Evolutionary conservation across 352 stramenopile genomes (phyloP).

Genomic region (Globisporangium acanthophoron): DNA sequence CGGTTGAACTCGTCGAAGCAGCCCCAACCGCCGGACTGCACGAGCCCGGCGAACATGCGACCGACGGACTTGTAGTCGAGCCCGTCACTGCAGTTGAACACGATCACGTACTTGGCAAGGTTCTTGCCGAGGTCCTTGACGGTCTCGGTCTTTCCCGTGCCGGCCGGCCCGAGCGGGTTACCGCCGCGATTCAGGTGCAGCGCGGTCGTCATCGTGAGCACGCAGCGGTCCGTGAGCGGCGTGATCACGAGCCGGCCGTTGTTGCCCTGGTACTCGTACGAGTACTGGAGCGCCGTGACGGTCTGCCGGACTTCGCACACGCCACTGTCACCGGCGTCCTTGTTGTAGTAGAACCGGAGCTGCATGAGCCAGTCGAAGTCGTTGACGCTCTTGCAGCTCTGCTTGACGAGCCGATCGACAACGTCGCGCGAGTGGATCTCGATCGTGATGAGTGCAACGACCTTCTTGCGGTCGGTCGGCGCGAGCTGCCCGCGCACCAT

Average conservation of each 20-base stretch:
- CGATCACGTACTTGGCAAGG: constrained; percentile 92
- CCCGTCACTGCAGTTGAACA: constrained; percentile 94
- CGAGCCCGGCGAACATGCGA: constrained; percentile 90
- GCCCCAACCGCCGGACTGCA: constrained; percentile 90
- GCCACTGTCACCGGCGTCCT: constrained; percentile 69
- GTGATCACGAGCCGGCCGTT: constrained; percentile 94
- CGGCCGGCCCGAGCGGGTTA: constrained; percentile 88
- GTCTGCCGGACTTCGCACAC: constrained; percentile 88
- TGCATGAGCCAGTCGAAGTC: constrained; percentile 92
- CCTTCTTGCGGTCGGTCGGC: constrained; percentile 91
- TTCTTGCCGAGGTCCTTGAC: constrained; percentile 94
- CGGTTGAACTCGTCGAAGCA: constrained; percentile 96
- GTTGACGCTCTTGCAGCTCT: constrained; percentile 88
- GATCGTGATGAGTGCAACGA: constrained; percentile 96
- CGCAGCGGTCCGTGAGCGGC: constrained; percentile 92
- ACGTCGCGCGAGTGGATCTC: constrained; percentile 97
- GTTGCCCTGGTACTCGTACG: constrained; percentile 86
- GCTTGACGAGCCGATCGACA: constrained; percentile 92
- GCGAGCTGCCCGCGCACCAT: constrained; percentile 90
- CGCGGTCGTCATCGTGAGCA: constrained; percentile 92
- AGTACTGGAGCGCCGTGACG: constrained; percentile 80
- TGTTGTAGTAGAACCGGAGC: constrained; percentile 84
- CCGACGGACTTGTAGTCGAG: constrained; percentile 94
- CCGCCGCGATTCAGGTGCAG: constrained; percentile 89
- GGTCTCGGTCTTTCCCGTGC: constrained; percentile 93